Base-by-base conservation (phyloP, 2,329 filamentous ascomycete genomes). In the Aschersonia sp. region DNA sequence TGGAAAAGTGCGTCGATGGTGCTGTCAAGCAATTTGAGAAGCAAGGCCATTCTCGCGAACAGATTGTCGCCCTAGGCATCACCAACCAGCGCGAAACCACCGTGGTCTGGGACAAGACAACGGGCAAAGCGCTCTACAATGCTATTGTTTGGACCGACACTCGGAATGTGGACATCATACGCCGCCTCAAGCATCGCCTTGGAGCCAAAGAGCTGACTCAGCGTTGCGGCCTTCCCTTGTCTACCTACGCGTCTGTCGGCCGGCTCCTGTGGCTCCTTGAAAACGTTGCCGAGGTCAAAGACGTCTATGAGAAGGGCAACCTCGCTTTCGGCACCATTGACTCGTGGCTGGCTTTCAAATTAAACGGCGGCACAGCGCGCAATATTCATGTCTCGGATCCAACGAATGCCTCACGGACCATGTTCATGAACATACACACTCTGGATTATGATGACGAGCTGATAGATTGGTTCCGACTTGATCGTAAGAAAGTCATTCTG, bases 121-220 rank as follows among this genome's bases (percentile, higher is more conserved):
- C 83, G 0, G 86, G 86, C 45, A 76, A 88, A 60, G 77, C 85
- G 7, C 68, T 92, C 40, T 75, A 88, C 69, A 87, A 88, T 59
- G 84, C 84, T 51, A 87, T 92, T 52, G 85, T 85, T 47, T 90
- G 86, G 85, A 83, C 86, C 40, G 86, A 92, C 60, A 89, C 84
- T n/a, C 73, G 86, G 47, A 83, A 84, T 44, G 76, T 79, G 53
- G 72, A 76, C 47, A 68, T 90, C 45, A 84, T 87, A 8, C 78
- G 84, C 50, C 80, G 87, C 55, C 67, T 90, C 32, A 88, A 86
- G 65, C 63, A 68, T 12, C 72, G 76, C 52, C 68, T 78, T 22
- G 83, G 82, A 32, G 76, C 83, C 14, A 77, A 84, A 49, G 75
- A 84, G 51, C 67, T 90, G 46, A 75, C 71, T 47, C 67, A 76